Percentiles rank a stretch among this genome's conserved stretches.
Evolutionary conservation across 1,284 basidiomycete genomes (phyloP).

Genomic region (Ceratobasidium sp.): DNA sequence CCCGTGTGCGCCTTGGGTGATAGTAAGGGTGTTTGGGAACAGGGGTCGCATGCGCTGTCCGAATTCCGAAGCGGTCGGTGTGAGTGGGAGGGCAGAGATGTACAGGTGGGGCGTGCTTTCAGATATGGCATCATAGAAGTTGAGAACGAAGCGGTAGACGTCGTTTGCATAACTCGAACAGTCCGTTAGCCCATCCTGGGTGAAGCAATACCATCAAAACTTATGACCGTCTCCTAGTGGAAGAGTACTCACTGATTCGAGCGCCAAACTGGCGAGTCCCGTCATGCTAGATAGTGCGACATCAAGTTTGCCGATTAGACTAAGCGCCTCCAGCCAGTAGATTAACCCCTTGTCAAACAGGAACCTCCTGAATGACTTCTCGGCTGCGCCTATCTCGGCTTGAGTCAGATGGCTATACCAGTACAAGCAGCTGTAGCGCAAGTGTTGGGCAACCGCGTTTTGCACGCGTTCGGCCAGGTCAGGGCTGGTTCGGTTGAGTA

Average conservation of each 20-base stretch:
- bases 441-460: not conserved
- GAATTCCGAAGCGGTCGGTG: not conserved
- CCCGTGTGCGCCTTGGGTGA: not conserved
- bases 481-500: not conserved
- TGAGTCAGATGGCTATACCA: not conserved
- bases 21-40: not conserved
- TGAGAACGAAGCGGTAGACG: too few relatives aligned
- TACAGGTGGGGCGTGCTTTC: slow-evolving; percentile 8
- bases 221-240: not conserved
- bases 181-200: not conserved
- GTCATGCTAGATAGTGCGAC: not conserved
- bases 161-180: not conserved
- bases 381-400: not conserved
- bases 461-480: not conserved
- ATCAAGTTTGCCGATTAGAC: not conserved
- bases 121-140: slow-evolving; percentile 5
- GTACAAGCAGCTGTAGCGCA: slow-evolving; percentile 7
- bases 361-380: not conserved
- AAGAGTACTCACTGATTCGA: not conserved
- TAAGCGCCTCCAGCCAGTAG: too few relatives aligned
- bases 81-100: not conserved
- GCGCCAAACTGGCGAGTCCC: not conserved
- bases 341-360: not conserved
- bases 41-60: not conserved
- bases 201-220: not conserved